Evolutionary conservation across 2,329 filamentous ascomycete species (phyloP).

Genomic region (Trichophyton rubrum): DNA sequence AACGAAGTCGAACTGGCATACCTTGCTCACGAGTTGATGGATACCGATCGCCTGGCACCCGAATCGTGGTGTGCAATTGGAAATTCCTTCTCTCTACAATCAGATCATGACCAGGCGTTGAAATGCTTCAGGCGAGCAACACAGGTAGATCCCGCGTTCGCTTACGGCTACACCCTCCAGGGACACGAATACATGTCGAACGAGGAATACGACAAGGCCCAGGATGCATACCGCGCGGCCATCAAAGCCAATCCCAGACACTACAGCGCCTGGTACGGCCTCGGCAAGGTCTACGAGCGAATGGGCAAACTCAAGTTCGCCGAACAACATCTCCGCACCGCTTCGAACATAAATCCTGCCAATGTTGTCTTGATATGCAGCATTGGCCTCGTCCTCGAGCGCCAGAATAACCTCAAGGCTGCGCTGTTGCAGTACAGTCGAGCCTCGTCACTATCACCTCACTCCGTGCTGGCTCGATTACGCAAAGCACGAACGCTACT

Average conservation of each 20-base stretch:
- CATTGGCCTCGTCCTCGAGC: constrained; percentile 80
- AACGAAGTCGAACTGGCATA: constrained; percentile 84
- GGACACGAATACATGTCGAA: constrained; percentile 93
- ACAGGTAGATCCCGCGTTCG: constrained; percentile 77
- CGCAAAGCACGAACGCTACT: constrained; percentile 84
- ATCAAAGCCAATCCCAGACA: constrained; percentile 78
- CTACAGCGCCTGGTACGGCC: constrained; percentile 97
- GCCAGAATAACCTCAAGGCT: constrained; percentile 65
- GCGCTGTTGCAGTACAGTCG: constrained; percentile 72
- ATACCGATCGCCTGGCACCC: constrained; percentile 75
- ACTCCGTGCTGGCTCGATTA: constrained; percentile 72
- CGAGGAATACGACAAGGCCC: constrained; percentile 92
- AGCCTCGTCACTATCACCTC: constrained; percentile 70
- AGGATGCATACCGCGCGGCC: constrained; percentile 72
- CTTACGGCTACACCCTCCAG: constrained; percentile 90
- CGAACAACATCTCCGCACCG: constrained; percentile 79
- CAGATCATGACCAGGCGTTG: constrained; percentile 88
- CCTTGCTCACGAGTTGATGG: constrained; percentile 78
- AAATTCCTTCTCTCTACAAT: constrained; percentile 83
- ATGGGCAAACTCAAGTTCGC: constrained; percentile 84
- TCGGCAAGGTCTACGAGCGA: constrained; percentile 72
- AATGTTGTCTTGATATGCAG: constrained; percentile 88
- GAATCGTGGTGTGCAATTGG: constrained; percentile 94
- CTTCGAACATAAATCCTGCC: constrained; percentile 79
- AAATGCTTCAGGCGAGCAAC: constrained; percentile 91